Percentiles rank a stretch among this genome's conserved stretches.
phyloP scores from a whole-genome alignment of 257 asterid genomes.

The Cordia subcordata region DNA sequence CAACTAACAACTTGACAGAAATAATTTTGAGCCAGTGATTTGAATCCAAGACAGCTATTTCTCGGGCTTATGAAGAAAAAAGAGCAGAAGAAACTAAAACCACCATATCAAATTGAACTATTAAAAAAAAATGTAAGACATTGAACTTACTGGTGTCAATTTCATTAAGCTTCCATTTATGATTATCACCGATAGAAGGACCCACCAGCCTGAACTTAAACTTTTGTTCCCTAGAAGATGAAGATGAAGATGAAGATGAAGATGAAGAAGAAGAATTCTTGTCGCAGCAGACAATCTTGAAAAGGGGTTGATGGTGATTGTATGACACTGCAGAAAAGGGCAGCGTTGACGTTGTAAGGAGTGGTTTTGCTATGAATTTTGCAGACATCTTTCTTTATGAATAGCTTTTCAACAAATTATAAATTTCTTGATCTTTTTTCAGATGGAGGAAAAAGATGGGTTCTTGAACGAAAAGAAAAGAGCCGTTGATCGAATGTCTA shows the following conservation, averaged over 20 bases:
- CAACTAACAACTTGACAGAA: too few relatives aligned
- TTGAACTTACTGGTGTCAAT: conserved; percentile 58
- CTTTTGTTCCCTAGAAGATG: conserved; percentile 37
- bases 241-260: conserved; percentile 29
- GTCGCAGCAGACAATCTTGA: conserved; percentile 50
- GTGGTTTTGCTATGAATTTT: conserved; percentile 32
- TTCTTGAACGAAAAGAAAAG: too few relatives aligned
- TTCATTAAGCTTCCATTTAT: conserved; percentile 67
- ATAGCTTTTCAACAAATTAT: neutral
- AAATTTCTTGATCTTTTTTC: neutral
- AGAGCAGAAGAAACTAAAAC: neutral
- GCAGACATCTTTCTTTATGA: conserved; percentile 37
- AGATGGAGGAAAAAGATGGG: neutral
- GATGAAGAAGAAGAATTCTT: conserved; percentile 38
- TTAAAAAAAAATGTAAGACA: neutral
- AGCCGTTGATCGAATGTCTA: too few relatives aligned
- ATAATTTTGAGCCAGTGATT: too few relatives aligned
- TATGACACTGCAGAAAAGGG: conserved; percentile 19
- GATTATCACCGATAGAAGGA: conserved; percentile 46
- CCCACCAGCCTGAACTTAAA: conserved; percentile 55
- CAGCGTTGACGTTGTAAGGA: conserved; percentile 28
- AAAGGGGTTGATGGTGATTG: conserved; percentile 27
- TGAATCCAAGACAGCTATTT: too few relatives aligned
- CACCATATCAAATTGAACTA: neutral
- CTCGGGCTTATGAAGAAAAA: neutral